Base-by-base conservation (phyloP, 768 basidiomycete genomes). In the button mushroom (Agaricus bisporus) region DNA sequence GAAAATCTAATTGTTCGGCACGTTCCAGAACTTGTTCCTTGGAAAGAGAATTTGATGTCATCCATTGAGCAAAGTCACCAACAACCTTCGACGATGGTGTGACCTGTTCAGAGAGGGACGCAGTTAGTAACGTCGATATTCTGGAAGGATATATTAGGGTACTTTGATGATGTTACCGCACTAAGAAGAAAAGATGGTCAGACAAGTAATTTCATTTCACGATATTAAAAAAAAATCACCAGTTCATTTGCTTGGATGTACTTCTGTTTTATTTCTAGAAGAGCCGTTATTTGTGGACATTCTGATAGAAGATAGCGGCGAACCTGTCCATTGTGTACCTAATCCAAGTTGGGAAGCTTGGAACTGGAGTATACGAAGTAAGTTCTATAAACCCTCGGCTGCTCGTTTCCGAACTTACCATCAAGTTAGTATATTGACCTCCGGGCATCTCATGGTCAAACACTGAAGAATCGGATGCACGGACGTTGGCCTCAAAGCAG, bases 371-470 rank as follows among this genome's bases (percentile, higher is more conserved):
- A 63, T 58, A 67, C 58, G 32, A 7, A 55, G 49, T 14, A 50
- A 49, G 47, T 48, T 52, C 53, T 58, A 63, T 59, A 56, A 42
- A 60, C 37, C 29, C n/a, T 43, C n/a, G 52, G 57, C 37, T 55
- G 56, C 46, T 36, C 44, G 55, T 37, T 51, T 36, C 56, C 26
- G 41, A n/a, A 61, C 79, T 47, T 66, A 92, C 91, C 91, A 93
- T 93, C 60, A 93, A 73, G 69, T 93, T 93, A 29, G 91, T 93
- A 68, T 92, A 93, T 68, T 93, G 92, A 42, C 95, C 95, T 66
- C 95, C 97, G 50, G 95, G 95, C 97, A 99, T 98, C 73, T 97
- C 95, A 71, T 98, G 95, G 65, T 94, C 94, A 68, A 98, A 99
- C 49, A 98, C 95, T 71, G 91, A 93, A 45, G 95, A 97, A 67